These are phyloP conservation scores for Pelargonium australe DNA, from an alignment of 441 rosid species.

Conservation along the genomic window DNA sequence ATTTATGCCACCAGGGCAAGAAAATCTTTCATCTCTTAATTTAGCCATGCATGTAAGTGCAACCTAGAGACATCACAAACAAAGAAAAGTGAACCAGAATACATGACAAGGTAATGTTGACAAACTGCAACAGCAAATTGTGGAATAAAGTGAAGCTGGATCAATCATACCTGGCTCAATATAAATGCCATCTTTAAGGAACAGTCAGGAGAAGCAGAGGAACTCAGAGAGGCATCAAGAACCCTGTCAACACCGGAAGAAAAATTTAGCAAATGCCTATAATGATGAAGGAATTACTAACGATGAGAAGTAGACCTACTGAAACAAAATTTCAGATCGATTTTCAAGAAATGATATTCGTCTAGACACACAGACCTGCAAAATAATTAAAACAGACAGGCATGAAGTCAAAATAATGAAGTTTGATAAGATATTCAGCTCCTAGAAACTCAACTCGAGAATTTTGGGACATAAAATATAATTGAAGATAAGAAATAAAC, in stretches of 20 bases:
- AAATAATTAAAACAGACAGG: conserved; percentile 18
- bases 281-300: conserved; percentile 11
- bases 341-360: conserved; percentile 64
- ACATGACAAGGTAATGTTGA: conserved; percentile 5
- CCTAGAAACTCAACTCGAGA: neutral
- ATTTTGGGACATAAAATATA: neutral
- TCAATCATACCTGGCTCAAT: conserved; percentile 56
- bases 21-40: conserved; percentile 81
- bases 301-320: conserved; percentile 39
- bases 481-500: conserved; percentile 32
- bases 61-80: conserved; percentile 46
- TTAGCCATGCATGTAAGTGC: conserved; percentile 97
- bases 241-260: conserved; percentile 50
- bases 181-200: conserved; percentile 86
- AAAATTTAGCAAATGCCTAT: conserved; percentile 24
- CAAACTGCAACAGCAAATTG: conserved; percentile 6
- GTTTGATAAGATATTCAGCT: neutral
- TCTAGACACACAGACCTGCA: conserved; percentile 77
- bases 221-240: conserved; percentile 84
- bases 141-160: neutral
- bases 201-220: conserved; percentile 96
- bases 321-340: conserved; percentile 74
- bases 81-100: conserved; percentile 12
- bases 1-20: conserved; percentile 54
- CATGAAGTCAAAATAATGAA: conserved; percentile 1